Evolutionary conservation across 225 moss, liverwort and hornwort species (phyloP), one percentile per base, ranked within the genome.

Genomic region (Asterella californica): DNA sequence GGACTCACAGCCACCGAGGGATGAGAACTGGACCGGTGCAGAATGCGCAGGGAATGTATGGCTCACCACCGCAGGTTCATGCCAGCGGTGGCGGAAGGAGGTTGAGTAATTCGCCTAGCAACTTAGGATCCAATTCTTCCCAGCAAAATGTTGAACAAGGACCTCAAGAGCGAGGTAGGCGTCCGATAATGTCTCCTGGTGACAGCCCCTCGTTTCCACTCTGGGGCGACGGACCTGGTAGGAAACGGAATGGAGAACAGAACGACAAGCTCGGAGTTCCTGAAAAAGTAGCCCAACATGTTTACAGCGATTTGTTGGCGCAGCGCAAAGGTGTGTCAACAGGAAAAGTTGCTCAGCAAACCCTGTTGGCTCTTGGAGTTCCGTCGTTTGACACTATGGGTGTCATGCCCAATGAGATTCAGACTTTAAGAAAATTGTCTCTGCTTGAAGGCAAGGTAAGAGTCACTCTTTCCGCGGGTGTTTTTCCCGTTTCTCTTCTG

Each of bases 391-490:
- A 96, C 76, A 70, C 86, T 76, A 66, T 90, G 19, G 94, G 96
- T 2, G 85, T 96, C 27, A 76, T 86, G 83, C 92, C 89, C 83
- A 89, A 92, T 48, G 96, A 94, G 60, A 84, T 96, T 47, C 85
- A 91, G 0, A 94, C 94, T 60, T 83, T 96, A 79, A 91, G 91
- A n/a, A 92, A 96, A 74, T 78, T 94, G 76, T 86, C 90, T 32
- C 86, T 88, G 36, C 86, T 92, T 4, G 94, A 96, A 86, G 86
- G 96, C 86, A 94, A 94, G 96, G 96, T 96, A 77, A 30, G n/a
- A 67, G 32, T 75, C 67, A 76, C 50, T 71, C 47, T 47, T 33
- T 9, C 15, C 47, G 21, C n/a, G 22, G n/a, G 15, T 47, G n/a
- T n/a, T 45, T 52, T 10, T 74, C n/a, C 14, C 52, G 52, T 46